Base-by-base conservation (phyloP, 768 basidiomycete species). In the Suillus bovinus region DNA sequence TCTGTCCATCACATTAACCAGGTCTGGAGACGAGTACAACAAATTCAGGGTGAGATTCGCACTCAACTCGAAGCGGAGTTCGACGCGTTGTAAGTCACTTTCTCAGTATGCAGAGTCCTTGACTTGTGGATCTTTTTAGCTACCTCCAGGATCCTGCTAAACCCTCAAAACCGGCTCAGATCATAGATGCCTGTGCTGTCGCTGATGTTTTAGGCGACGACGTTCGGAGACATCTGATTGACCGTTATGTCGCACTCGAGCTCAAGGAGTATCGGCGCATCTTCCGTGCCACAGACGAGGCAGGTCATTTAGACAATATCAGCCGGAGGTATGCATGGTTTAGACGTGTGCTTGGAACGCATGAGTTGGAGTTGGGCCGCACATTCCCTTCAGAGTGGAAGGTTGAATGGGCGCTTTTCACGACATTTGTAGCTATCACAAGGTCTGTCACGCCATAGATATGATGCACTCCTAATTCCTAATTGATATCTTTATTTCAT, bases 321-420 rank as follows among this genome's bases (percentile, higher is more conserved):
- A 86, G 93, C 0, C 81, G 97, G 17, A 85, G 97, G 46, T 99
- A 94, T 68, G 93, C 95, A 5, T 99, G 96, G 95, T 99, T 98
- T 77, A 82, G 91, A 24, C 85, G 96, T 33, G 74, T 95, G 34
- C 77, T 99, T 24, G 86, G 89, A 61, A 86, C 85, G 6, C 93
- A 97, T 72, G 96, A 99, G 67, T 82, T 91, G 9, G 96, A 97
- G 67, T 88, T 91, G 64, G 90, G 89, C 0, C 79, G 85, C 16
- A 84, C 93, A 1, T 97, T 98, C 72, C 94, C 97, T 5, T 71
- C 82, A 0, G 85, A 87, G 47, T 99, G 97, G 97, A 88, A 81
- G 61, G 90, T 96, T 34, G 88, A 86, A 2, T 90, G 92, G 84
- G 81, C 86, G 74, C 77, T 99, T 42, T 81, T 91, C 36, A 84